These are phyloP conservation scores for Umbelopsis sp. DNA, from an alignment of 192 early-diverging fungal genomes.

Conservation along the genomic window DNA sequence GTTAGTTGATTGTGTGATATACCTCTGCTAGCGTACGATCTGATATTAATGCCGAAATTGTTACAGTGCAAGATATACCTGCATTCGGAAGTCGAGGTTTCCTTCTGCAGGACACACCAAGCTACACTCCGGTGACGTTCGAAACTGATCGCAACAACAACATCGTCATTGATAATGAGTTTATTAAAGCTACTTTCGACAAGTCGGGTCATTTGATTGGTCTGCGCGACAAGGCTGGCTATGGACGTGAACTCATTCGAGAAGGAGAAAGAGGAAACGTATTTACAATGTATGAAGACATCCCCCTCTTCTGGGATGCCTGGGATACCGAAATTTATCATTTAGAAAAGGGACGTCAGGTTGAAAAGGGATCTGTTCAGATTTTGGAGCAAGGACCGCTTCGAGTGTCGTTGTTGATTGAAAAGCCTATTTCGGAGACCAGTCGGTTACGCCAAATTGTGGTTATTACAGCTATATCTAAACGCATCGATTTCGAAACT, in stretches of 20 bases:
- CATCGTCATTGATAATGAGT: constrained; percentile 76
- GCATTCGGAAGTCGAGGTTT: constrained; percentile 21
- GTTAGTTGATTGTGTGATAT: constrained; percentile 18
- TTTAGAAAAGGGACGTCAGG: constrained; percentile 79
- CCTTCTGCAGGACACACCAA: constrained; percentile 12
- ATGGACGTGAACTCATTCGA: constrained; percentile 58
- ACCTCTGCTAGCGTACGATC: background rate
- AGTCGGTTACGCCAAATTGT: constrained; percentile 79
- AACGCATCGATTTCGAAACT: constrained; percentile 85
- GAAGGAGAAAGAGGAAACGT: constrained; percentile 69
- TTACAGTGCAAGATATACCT: constrained; percentile 19
- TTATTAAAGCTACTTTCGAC: constrained; percentile 73
- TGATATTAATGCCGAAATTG: background rate
- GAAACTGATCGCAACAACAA: constrained; percentile 38
- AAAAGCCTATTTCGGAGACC: constrained; percentile 62
- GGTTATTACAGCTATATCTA: constrained; percentile 71
- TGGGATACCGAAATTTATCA: constrained; percentile 94
- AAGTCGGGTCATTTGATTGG: constrained; percentile 71
- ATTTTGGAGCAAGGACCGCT: constrained; percentile 83
- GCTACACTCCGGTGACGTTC: constrained; percentile 35
- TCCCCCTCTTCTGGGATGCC: constrained; percentile 87
- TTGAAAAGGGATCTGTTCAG: constrained; percentile 54
- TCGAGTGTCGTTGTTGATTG: constrained; percentile 70
- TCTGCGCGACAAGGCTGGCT: constrained; percentile 58
- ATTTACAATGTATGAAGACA: constrained; percentile 84